Evolutionary conservation across 768 basidiomycete species (phyloP).

Genomic region (Agaricus blazei): DNA sequence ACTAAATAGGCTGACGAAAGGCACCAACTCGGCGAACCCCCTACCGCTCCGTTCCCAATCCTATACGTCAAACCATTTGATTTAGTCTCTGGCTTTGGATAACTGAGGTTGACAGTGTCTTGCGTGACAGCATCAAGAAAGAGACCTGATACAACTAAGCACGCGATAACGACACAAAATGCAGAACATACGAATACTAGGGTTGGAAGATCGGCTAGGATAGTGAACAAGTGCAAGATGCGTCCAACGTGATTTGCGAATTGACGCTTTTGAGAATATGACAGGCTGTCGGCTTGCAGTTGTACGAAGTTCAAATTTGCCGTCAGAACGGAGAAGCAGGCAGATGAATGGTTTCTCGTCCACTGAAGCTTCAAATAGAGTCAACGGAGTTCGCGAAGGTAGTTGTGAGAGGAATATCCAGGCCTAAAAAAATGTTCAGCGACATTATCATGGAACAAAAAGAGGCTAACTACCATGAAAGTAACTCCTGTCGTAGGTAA

Average conservation of each 20-base stretch:
- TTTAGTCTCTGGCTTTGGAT: conserved; percentile 47
- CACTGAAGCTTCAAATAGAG: conserved; percentile 33
- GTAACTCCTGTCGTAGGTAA: conserved; percentile 64
- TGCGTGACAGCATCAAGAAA: conserved; percentile 70
- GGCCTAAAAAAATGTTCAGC: conserved; percentile 24
- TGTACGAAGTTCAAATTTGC: conserved; percentile 46
- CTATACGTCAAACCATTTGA: conserved; percentile 36
- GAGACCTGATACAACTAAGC: conserved; percentile 39
- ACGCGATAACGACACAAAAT: not conserved
- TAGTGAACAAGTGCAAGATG: conserved; percentile 67
- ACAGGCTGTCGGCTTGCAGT: conserved; percentile 25
- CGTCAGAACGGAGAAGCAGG: conserved; percentile 48
- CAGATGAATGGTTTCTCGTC: conserved; percentile 29
- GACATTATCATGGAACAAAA: not conserved
- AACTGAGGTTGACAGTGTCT: conserved; percentile 58
- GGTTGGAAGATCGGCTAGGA: conserved; percentile 47
- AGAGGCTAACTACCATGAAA: conserved; percentile 50
- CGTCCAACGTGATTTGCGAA: conserved; percentile 63
- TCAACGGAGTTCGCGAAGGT: conserved; percentile 26
- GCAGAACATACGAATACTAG: conserved; percentile 53
- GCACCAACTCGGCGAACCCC: conserved; percentile 57
- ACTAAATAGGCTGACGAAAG: conserved; percentile 62
- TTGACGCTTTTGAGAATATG: conserved; percentile 38
- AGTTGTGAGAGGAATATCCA: conserved; percentile 46
- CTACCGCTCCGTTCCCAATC: conserved; percentile 41